Evolutionary conservation across 441 rosid genomes (phyloP).

Genomic region (Brassica balearica): DNA sequence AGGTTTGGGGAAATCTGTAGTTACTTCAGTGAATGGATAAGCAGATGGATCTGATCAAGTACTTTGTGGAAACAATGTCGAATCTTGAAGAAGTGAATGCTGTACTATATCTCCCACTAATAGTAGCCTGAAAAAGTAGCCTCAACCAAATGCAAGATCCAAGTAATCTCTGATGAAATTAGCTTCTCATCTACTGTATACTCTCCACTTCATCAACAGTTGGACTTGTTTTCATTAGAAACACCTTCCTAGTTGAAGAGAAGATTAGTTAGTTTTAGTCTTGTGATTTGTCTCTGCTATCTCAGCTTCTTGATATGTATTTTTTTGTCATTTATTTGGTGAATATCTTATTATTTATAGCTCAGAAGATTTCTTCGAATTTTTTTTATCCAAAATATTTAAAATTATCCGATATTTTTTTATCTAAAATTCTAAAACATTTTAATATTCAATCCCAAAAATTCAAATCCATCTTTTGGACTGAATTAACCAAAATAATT

Average conservation of each 20-base stretch:
- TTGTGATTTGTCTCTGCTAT: not conserved
- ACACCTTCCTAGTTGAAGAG: slow-evolving; percentile 9
- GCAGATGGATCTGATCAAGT: slow-evolving; percentile 23
- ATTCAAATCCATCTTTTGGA: too few species aligned
- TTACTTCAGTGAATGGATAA: not conserved
- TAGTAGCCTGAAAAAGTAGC: slow-evolving; percentile 19
- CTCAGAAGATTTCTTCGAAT: too few species aligned
- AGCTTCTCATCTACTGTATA: slow-evolving; percentile 13
- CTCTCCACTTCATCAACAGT: slow-evolving; percentile 12
- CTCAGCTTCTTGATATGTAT: slow-evolving; percentile 10
- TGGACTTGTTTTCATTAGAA: slow-evolving; percentile 6
- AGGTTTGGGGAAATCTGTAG: slow-evolving; percentile 18
- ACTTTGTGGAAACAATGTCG: slow-evolving; percentile 33
- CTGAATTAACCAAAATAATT: too few species aligned
- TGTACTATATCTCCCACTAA: not conserved
- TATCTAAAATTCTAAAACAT: too few species aligned
- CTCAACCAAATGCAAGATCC: slow-evolving; percentile 36
- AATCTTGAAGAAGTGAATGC: slow-evolving; percentile 29
- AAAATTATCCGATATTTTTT: too few species aligned
- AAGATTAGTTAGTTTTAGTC: not conserved
- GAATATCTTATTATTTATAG: too few species aligned
- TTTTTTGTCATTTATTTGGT: not conserved
- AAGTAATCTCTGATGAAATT: slow-evolving; percentile 33
- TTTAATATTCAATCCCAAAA: too few species aligned
- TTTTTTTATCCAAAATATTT: too few species aligned